These are phyloP conservation scores for Dissoconium aciculare DNA, from an alignment of 2,329 filamentous ascomycete genomes.

Conservation along the genomic window DNA sequence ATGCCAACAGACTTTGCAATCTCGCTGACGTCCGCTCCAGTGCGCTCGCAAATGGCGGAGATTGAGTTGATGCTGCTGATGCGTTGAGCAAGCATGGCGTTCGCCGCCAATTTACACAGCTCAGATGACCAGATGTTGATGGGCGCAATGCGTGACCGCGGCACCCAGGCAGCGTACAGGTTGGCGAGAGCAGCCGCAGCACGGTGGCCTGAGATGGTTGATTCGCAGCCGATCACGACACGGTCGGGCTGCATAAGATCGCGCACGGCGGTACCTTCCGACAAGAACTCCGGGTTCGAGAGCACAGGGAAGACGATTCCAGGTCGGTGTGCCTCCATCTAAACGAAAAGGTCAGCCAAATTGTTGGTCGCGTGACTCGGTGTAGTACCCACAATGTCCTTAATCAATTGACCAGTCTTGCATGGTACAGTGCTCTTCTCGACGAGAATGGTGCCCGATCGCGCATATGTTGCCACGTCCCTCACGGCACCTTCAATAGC, in stretches of 20 bases:
- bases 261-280: constrained; percentile 57
- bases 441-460: constrained; percentile 54
- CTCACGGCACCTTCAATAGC: constrained; percentile 53
- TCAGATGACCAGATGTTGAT: constrained; percentile 66
- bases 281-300: constrained; percentile 67
- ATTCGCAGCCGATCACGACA: constrained; percentile 57
- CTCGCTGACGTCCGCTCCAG: constrained; percentile 59
- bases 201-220: constrained; percentile 42
- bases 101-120: constrained; percentile 61
- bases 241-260: constrained; percentile 57
- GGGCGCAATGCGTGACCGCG: constrained; percentile 48
- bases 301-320: constrained; percentile 59
- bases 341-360: neutral
- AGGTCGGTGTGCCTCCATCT: constrained; percentile 39
- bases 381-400: constrained; percentile 41
- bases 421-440: constrained; percentile 72
- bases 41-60: constrained; percentile 59
- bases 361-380: neutral
- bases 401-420: constrained; percentile 53
- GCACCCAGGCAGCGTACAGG: constrained; percentile 58
- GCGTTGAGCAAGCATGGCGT: constrained; percentile 64
- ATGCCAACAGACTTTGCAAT: constrained; percentile 38
- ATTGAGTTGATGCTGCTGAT: constrained; percentile 70
- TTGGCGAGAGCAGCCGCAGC: constrained; percentile 49
- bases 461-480: constrained; percentile 50